Conservation (phyloP, 805 yeast species). For the Naumovozyma dairenensis region DNA sequence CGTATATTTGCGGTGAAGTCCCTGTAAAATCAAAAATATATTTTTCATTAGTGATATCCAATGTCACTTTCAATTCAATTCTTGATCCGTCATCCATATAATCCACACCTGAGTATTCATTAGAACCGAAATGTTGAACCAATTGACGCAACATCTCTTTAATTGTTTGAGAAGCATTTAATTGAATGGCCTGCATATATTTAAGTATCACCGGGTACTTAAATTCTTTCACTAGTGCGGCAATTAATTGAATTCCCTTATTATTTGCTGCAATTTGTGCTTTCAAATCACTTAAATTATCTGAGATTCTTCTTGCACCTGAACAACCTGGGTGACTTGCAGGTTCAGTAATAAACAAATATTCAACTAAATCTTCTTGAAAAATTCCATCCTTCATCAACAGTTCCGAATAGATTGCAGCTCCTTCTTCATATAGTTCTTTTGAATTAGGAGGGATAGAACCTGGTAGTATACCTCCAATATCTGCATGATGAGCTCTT, state of each 20-base stretch:
- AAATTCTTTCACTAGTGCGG: constrained; percentile 51
- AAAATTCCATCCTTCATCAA: constrained; percentile 64
- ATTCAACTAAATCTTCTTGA: constrained; percentile 60
- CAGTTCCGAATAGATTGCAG: constrained; percentile 69
- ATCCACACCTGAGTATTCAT: constrained; percentile 44
- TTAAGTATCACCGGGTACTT: constrained; percentile 47
- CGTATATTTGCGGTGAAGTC: constrained; percentile 78
- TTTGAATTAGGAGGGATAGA: constrained; percentile 92
- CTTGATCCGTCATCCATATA: constrained; percentile 75
- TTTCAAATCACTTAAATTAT: constrained; percentile 73
- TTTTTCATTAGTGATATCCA: constrained; percentile 41
- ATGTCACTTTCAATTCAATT: constrained; percentile 46
- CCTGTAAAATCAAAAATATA: constrained; percentile 79
- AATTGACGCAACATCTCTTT: constrained; percentile 39
- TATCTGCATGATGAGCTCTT: constrained; percentile 94
- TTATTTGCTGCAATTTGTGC: constrained; percentile 87
- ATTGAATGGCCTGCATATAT: constrained; percentile 77
- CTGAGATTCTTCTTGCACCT: constrained; percentile 77
- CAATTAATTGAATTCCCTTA: constrained; percentile 65
- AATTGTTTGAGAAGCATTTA: constrained; percentile 69
- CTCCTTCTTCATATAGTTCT: constrained; percentile 83
- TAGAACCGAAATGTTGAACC: constrained; percentile 33
- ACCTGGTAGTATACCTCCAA: constrained; percentile 87
- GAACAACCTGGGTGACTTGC: constrained; percentile 78
- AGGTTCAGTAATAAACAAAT: constrained; percentile 60